Conservation (phyloP, 495 filamentous ascomycete genomes). For the Aspergillus ostianus region DNA sequence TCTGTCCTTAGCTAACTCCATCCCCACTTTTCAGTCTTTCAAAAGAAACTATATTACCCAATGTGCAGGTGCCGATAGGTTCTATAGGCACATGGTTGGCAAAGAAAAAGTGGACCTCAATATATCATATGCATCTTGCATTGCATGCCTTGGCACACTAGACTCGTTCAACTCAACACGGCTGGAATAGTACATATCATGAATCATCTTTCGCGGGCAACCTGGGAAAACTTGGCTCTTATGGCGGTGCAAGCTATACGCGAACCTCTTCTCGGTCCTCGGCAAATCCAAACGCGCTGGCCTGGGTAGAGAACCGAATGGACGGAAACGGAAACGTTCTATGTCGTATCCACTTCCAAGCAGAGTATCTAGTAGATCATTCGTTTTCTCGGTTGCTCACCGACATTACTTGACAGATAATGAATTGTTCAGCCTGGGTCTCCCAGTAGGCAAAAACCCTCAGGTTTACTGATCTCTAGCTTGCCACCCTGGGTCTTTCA, state of each 20-base stretch:
- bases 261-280: background rate
- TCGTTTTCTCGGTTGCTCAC: background rate
- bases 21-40: slow-evolving; percentile 19
- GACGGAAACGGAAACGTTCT: background rate
- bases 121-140: slow-evolving; percentile 20
- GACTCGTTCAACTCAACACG: slow-evolving; percentile 15
- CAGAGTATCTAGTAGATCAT: background rate
- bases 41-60: slow-evolving; percentile 21
- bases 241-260: slow-evolving; percentile 1
- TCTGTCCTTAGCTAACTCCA: slow-evolving; percentile 1
- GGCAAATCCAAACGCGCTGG: background rate
- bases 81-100: slow-evolving; percentile 17
- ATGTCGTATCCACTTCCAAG: background rate
- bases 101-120: slow-evolving; percentile 5
- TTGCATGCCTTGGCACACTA: slow-evolving; percentile 14
- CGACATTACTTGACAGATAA: background rate
- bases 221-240: background rate
- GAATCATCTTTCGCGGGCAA: background rate
- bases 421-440: background rate
- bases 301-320: background rate
- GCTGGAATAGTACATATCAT: slow-evolving; percentile 16
- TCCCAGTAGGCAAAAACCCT: background rate
- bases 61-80: slow-evolving; percentile 18
- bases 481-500: background rate
- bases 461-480: background rate